Conservation (phyloP, 2,329 filamentous ascomycete species). For the Arthrobotrys megalospora region DNA sequence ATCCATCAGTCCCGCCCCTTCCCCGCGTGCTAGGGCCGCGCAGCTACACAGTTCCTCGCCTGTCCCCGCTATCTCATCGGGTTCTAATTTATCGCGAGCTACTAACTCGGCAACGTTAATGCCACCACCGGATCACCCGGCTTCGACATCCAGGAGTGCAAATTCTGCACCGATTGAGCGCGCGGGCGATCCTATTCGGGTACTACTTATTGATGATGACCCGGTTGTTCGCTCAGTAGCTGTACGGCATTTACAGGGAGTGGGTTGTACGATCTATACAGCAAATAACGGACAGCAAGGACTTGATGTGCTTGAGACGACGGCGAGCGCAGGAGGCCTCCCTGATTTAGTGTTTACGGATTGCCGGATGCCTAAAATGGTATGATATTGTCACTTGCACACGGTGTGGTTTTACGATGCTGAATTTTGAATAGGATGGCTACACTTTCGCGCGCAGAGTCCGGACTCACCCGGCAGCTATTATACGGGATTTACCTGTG, state of each 20-base stretch:
- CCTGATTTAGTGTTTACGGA: conserved; percentile 56
- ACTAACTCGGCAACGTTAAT: conserved; percentile 25
- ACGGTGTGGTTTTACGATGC: not conserved
- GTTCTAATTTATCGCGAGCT: not conserved
- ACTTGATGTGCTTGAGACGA: conserved; percentile 39
- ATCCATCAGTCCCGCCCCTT: conserved; percentile 44
- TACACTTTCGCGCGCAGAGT: conserved; percentile 50
- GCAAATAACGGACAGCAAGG: conserved; percentile 45
- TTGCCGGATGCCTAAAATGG: conserved; percentile 58
- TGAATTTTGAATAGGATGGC: conserved; percentile 38
- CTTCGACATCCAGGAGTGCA: conserved; percentile 24
- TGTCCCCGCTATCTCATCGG: not conserved
- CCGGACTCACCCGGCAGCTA: conserved; percentile 40
- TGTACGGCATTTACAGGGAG: conserved; percentile 29
- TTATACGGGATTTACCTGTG: conserved; percentile 37
- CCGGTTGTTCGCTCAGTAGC: conserved; percentile 38
- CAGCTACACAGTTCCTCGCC: conserved; percentile 27
- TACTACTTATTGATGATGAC: conserved; percentile 54
- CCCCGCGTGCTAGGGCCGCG: conserved; percentile 36
- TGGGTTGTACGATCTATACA: conserved; percentile 34
- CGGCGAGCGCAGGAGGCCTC: conserved; percentile 12
- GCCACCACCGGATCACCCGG: conserved; percentile 44
- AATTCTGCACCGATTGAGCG: conserved; percentile 22
- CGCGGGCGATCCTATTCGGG: conserved; percentile 24
- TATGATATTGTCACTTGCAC: not conserved